A percentile compares a stretch with the other conserved stretches of the same genome.
These are phyloP conservation scores for Moricandia arvensis DNA, from an alignment of 345 rosid species.

Conservation along the genomic window DNA sequence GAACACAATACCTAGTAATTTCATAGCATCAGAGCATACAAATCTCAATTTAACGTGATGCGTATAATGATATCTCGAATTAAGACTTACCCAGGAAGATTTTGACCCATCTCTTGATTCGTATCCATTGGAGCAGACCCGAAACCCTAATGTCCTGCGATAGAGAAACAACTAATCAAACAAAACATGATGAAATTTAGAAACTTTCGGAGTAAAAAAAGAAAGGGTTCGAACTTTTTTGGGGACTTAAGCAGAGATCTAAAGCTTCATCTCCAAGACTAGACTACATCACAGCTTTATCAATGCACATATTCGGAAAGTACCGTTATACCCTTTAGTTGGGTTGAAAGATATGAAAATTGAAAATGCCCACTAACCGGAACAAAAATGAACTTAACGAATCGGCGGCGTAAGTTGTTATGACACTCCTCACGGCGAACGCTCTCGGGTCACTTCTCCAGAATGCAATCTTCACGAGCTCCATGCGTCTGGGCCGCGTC, in stretches of 20 bases:
- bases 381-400: no score
- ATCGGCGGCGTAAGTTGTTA: not conserved
- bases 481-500: not conserved
- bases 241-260: not conserved
- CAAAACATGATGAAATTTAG: not conserved
- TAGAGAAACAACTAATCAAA: not conserved
- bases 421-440: not conserved
- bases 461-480: not conserved
- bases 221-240: conserved; percentile 3
- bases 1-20: not conserved
- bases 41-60: not conserved
- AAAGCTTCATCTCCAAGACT: not conserved
- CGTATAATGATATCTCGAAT: not conserved
- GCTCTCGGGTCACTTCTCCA: not conserved
- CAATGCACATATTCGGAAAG: no score
- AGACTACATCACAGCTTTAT: no score
- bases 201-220: not conserved
- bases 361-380: no score
- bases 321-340: no score
- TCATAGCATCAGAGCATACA: not conserved
- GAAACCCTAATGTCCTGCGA: conserved; percentile 31
- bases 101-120: conserved; percentile 27
- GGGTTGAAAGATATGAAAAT: no score
- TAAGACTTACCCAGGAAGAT: conserved; percentile 14
- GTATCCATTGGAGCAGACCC: conserved; percentile 13